These are phyloP conservation scores for Erodium trifolium DNA, from an alignment of 441 rosid genomes.

Conservation along the genomic window DNA sequence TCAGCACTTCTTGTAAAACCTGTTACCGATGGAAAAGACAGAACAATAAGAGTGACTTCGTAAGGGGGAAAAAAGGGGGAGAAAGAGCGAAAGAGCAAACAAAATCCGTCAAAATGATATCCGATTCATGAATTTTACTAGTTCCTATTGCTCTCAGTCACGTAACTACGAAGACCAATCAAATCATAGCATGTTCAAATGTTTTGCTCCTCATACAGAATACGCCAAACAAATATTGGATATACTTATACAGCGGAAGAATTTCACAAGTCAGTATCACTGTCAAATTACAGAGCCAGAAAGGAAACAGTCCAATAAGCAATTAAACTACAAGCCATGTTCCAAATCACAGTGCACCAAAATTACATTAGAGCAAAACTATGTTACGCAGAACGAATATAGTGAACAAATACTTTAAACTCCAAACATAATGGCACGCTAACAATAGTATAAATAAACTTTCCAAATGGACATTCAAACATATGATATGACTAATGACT, in stretches of 20 bases:
- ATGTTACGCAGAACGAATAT: not conserved
- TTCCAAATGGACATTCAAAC: not conserved
- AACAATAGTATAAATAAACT: not conserved
- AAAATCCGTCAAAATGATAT: not conserved
- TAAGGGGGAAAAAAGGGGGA: too few relatives aligned
- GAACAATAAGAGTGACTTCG: not conserved
- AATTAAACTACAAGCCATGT: not conserved
- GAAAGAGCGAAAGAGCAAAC: not conserved
- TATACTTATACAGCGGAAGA: not conserved
- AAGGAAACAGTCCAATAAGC: not conserved
- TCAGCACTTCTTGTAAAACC: constrained; percentile 79
- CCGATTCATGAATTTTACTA: not conserved
- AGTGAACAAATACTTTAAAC: not conserved
- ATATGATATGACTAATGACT: too few relatives aligned
- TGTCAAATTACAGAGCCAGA: not conserved
- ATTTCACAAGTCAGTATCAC: not conserved
- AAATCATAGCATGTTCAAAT: not conserved
- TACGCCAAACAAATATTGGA: not conserved
- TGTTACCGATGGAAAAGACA: constrained; percentile 22
- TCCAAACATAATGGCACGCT: not conserved
- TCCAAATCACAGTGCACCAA: not conserved
- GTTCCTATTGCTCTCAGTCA: not conserved
- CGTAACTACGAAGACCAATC: not conserved
- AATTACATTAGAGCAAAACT: not conserved
- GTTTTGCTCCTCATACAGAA: not conserved